Conservation (phyloP, 768 basidiomycete species). For the Pleurotus sapidus region DNA sequence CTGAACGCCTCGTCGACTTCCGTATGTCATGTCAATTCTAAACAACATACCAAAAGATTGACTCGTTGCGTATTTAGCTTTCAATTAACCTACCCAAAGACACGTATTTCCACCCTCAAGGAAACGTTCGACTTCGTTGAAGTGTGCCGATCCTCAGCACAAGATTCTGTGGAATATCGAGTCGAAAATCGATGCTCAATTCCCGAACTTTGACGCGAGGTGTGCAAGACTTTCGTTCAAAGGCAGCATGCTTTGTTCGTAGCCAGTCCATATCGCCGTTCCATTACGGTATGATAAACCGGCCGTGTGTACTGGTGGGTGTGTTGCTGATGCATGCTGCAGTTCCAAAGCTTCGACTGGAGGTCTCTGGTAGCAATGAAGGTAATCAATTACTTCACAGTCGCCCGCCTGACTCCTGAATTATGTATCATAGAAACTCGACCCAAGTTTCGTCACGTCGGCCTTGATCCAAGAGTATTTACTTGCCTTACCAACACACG, state of each 20-base stretch:
- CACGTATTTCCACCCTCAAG: slow-evolving; percentile 67
- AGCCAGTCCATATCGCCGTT: slow-evolving; percentile 54
- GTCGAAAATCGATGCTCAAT: slow-evolving; percentile 65
- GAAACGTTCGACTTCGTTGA: slow-evolving; percentile 76
- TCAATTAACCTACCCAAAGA: slow-evolving; percentile 64
- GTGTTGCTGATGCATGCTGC: neutral
- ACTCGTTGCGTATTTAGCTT: slow-evolving; percentile 35
- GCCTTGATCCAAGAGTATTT: slow-evolving; percentile 65
- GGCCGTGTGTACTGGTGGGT: no score
- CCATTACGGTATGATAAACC: slow-evolving; percentile 53
- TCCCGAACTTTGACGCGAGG: slow-evolving; percentile 47
- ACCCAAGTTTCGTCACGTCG: slow-evolving; percentile 53
- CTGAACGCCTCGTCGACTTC: slow-evolving; percentile 52
- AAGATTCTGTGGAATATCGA: slow-evolving; percentile 75
- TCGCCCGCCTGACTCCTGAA: neutral
- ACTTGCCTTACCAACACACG: neutral
- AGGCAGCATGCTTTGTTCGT: slow-evolving; percentile 58
- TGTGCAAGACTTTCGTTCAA: slow-evolving; percentile 59
- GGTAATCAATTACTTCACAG: slow-evolving; percentile 25
- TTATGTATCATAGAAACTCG: slow-evolving; percentile 38
- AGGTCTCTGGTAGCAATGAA: slow-evolving; percentile 72
- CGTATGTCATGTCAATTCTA: slow-evolving; percentile 39
- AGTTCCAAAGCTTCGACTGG: slow-evolving; percentile 88
- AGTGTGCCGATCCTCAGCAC: slow-evolving; percentile 66
- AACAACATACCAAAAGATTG: neutral